Percentiles rank a stretch among this genome's conserved stretches.
Evolutionary conservation across 306 rosid genomes (phyloP).

Genomic region (Gleditsia sinensis): DNA sequence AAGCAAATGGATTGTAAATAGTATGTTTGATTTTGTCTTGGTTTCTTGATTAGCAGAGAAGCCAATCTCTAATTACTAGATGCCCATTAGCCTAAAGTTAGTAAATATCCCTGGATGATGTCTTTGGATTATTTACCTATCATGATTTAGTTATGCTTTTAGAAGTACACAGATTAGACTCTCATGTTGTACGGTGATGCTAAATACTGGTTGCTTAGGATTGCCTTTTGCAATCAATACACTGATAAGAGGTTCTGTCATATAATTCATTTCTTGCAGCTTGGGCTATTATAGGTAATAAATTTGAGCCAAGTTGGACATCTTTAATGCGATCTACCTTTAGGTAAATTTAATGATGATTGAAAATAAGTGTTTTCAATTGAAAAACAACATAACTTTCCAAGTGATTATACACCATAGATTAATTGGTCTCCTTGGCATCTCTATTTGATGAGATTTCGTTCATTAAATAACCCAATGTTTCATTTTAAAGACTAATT

Average conservation of each 20-base stretch:
- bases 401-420: background rate
- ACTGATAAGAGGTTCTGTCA: background rate
- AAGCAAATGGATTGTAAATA: background rate
- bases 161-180: background rate
- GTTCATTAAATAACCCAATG: slow-evolving; percentile 1
- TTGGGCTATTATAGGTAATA: background rate
- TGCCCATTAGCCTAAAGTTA: background rate
- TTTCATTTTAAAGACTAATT: background rate
- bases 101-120: slow-evolving; percentile 5
- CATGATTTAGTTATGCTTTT: background rate
- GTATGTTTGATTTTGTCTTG: slow-evolving; percentile 13
- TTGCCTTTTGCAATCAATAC: background rate
- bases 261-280: background rate
- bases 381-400: background rate
- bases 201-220: background rate
- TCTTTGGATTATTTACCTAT: slow-evolving; percentile 3
- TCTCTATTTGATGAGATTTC: slow-evolving; percentile 1
- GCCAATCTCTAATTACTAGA: background rate
- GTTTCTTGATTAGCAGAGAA: background rate
- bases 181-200: background rate
- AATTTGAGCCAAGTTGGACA: background rate
- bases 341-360: background rate
- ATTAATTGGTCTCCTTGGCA: background rate
- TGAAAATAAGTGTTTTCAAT: background rate
- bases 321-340: background rate